Base-by-base conservation (phyloP, 768 basidiomycete species). In the Phaeolepiota aurea region DNA sequence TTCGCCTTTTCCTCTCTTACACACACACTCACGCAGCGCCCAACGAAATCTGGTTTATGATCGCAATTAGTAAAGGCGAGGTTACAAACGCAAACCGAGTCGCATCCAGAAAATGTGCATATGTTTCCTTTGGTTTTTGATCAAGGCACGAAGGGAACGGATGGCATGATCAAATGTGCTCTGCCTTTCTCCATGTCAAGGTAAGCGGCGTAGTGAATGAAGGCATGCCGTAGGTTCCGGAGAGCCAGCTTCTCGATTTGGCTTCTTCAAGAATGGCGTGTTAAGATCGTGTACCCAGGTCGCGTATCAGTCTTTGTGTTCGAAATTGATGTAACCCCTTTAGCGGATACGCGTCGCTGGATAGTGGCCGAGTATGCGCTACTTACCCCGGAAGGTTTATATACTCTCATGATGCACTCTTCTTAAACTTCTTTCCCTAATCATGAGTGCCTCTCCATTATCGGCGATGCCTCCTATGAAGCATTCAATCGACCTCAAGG, bases 401-500 rank as follows among this genome's bases (percentile, higher is more conserved):
- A 62, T 59, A 62, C 58, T 52, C 54, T 58, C 53, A 51, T 48
- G 51, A 44, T 38, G 12, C 20, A 44, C 41, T 43, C 39, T 54
- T 46, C 49, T 43, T 39, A 43, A 44, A 44, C 48, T 49, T 46
- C 48, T 51, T 7, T 52, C 59, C 50, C 48, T 49, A 49, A 38
- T 47, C 20, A 57, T 58, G 59, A 47, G 53, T 41, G 45, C 49
- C 46, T 44, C 56, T 53, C 49, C 58, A 49, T 52, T 53, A 20
- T 42, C 52, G 42, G 45, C 57, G 36, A 49, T 56, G 51, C 41
- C 57, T 38, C 30, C 58, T 25, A 42, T 54, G 33, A 54, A 56
- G 36, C 52, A 54, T 45, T 46, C 56, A 5, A 52, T 65, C 39
- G 62, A 68, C 48, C 45, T 64, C 45, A 68, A 66, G 46, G 62